These are phyloP conservation scores for Erodium maritimum DNA, from an alignment of 345 rosid genomes.

Conservation along the genomic window DNA sequence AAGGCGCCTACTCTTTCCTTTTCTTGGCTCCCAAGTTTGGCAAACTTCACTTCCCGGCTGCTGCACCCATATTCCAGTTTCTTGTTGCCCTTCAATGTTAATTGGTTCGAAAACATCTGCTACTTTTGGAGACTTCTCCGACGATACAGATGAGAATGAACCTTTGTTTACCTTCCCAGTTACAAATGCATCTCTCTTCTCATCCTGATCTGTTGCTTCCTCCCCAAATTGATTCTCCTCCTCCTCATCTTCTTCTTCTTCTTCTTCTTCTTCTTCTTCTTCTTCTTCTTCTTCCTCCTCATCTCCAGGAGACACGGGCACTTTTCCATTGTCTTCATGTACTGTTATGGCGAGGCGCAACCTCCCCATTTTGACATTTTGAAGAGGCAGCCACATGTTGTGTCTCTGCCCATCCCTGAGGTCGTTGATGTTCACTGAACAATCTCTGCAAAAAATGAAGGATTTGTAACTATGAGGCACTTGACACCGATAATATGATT, in stretches of 20 bases:
- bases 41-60: conserved; percentile 72
- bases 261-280: conserved; percentile 23
- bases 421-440: conserved; percentile 48
- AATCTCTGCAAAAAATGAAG: conserved; percentile 29
- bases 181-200: conserved; percentile 17
- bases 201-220: conserved; percentile 27
- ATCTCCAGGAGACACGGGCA: conserved; percentile 14
- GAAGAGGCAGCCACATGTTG: conserved; percentile 86
- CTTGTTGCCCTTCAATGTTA: conserved; percentile 53
- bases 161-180: conserved; percentile 20
- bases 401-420: conserved; percentile 63
- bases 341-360: conserved; percentile 72
- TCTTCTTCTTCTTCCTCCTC: conserved; percentile 22
- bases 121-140: conserved; percentile 35
- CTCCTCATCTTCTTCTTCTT: conserved; percentile 18
- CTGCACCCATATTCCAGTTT: conserved; percentile 80
- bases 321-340: conserved; percentile 41
- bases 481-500: too few relatives aligned
- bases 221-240: conserved; percentile 16
- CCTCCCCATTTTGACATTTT: conserved; percentile 67
- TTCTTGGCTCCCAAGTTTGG: conserved; percentile 79
- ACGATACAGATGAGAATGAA: conserved; percentile 31
- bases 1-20: conserved; percentile 45
- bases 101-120: conserved; percentile 65
- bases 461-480: neutral